Evolutionary conservation across 495 filamentous ascomycete genomes (phyloP), one percentile per base, ranked within the genome.

Genomic region (Tuber indicum): DNA sequence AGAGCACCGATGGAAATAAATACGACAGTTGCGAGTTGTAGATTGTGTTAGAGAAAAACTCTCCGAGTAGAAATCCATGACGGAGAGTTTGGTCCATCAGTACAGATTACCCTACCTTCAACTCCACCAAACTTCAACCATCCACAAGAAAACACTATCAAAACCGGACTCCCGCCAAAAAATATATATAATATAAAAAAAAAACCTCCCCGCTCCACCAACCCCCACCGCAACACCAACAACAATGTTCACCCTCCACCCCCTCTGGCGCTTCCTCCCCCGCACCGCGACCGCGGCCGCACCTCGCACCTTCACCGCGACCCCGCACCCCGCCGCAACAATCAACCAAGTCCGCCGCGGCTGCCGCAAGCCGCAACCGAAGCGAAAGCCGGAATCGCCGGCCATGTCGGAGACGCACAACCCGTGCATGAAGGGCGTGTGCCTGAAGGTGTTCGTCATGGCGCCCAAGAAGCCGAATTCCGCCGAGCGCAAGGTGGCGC

Each of bases 391-490:
- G 77, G 89, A 92, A 69, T 98, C 95, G 3, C 96, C 96, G 0
- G 96, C 94, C 7, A 88, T 99, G 73, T 88, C 87, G 10, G 85
- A 86, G 73, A 88, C 88, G 77, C 84, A 90, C 39, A 88, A 92
- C 39, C 93, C 96, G 19, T 88, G 91, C 84, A 89, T 97, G 87
- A 98, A 98, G 86, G 96, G 94, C 77, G 96, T 99, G 41, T 98
- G 96, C 85, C 85, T 98, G 75, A 93, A 94, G 84, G 96, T 97
- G 75, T 91, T 91, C 83, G 91, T 93, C 80, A 94, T 92, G 82
- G 94, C 94, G 83, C 96, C 96, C 39, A 98, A 99, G 90, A 99
- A 99, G 86, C 96, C 96, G 70, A 99, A 99, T 84, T 99, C 96
- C 26, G 96, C 92, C 45, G 93, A 97, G 86, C 86, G 96, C 70